These are phyloP conservation scores for Marsdenia floribunda DNA, from an alignment of 257 asterid species.

Conservation along the genomic window DNA sequence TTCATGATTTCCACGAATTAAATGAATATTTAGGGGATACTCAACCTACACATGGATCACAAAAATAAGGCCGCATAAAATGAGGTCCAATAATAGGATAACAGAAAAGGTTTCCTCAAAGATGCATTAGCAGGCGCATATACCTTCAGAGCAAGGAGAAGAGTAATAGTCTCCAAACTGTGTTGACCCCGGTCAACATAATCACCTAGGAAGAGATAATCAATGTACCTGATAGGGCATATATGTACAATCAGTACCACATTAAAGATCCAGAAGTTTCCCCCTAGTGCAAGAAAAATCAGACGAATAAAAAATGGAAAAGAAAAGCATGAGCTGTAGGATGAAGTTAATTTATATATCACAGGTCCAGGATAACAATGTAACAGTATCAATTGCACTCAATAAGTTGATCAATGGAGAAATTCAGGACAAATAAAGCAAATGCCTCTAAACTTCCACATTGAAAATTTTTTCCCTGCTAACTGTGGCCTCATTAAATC, in stretches of 20 bases:
- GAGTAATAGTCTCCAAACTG: slow-evolving; percentile 92
- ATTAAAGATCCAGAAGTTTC: not conserved
- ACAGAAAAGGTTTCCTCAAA: slow-evolving; percentile 5
- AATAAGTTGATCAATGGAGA: not conserved
- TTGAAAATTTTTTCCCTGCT: not conserved
- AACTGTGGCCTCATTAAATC: not conserved
- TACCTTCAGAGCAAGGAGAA: slow-evolving; percentile 96
- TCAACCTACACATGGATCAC: slow-evolving; percentile 56
- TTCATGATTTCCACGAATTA: slow-evolving; percentile 98
- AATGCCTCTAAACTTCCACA: not conserved
- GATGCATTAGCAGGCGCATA: slow-evolving; percentile 15
- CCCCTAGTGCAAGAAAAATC: not conserved
- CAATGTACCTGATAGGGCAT: slow-evolving; percentile 71
- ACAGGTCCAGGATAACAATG: not conserved
- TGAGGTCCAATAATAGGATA: slow-evolving; percentile 14
- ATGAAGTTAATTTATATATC: not conserved
- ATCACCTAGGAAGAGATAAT: slow-evolving; percentile 97
- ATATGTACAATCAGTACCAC: slow-evolving; percentile 25
- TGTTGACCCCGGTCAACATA: slow-evolving; percentile 99
- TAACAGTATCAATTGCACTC: not conserved
- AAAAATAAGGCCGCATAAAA: slow-evolving; percentile 16
- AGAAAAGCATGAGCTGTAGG: not conserved
- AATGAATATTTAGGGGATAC: slow-evolving; percentile 78
- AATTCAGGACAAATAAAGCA: not conserved
- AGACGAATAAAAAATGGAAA: not conserved